Percentiles rank a stretch among this genome's conserved stretches.
phyloP scores from a whole-genome alignment of 768 basidiomycete species.

The Omphalotus guepiniiformis region DNA sequence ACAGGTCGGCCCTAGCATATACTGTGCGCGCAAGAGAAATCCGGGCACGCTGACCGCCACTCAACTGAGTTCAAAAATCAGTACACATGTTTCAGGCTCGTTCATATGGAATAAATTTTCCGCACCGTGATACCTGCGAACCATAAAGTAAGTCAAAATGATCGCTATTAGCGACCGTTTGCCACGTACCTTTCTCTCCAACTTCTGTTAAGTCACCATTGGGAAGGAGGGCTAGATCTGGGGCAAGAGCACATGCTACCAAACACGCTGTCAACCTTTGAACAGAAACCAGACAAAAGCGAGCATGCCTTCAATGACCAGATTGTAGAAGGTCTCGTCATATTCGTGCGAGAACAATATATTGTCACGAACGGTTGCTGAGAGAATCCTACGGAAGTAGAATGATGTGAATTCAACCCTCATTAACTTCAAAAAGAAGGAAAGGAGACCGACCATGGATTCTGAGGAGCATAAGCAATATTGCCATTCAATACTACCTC shows the following conservation, averaged over 20 bases:
- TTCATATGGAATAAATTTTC: slow-evolving; percentile 6
- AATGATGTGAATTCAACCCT: not conserved
- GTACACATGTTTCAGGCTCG: not conserved
- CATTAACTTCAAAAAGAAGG: not conserved
- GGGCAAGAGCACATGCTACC: slow-evolving; percentile 77
- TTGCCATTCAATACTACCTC: slow-evolving; percentile 63
- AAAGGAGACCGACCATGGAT: slow-evolving; percentile 61
- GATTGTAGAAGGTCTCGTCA: slow-evolving; percentile 78
- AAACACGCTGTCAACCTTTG: not conserved
- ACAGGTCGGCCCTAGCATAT: slow-evolving; percentile 90
- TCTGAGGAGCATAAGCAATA: slow-evolving; percentile 82
- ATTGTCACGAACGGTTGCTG: slow-evolving; percentile 83
- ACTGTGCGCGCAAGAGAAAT: slow-evolving; percentile 84
- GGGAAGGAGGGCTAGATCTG: slow-evolving; percentile 74
- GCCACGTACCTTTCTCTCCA: slow-evolving; percentile 67
- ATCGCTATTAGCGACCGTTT: not conserved
- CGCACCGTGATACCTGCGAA: slow-evolving; percentile 53
- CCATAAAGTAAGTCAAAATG: not conserved
- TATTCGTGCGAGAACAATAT: slow-evolving; percentile 90
- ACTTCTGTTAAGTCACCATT: slow-evolving; percentile 84
- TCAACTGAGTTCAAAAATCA: slow-evolving; percentile 36
- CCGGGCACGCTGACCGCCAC: slow-evolving; percentile 82
- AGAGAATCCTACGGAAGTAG: slow-evolving; percentile 62
- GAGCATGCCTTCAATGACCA: slow-evolving; percentile 69
- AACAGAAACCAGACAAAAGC: not conserved